These are phyloP conservation scores for Pascua sp. DNA, from an alignment of 1,284 basidiomycete genomes.

Conservation along the genomic window DNA sequence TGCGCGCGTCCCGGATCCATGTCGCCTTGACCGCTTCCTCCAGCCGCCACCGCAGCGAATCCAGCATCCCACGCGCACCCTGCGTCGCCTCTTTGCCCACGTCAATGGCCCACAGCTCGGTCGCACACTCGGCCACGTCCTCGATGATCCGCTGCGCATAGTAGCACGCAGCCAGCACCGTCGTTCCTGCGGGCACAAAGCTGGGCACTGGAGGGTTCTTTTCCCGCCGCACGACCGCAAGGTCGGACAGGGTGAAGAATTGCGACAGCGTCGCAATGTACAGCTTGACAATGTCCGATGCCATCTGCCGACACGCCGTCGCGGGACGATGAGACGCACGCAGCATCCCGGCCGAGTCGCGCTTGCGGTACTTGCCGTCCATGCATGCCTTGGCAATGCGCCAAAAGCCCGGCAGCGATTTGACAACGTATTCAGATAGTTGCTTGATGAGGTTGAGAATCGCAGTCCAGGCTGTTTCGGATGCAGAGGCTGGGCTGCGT, in stretches of 20 bases:
- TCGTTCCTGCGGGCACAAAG: conserved; percentile 70
- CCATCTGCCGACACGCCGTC: conserved; percentile 83
- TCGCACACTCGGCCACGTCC: conserved; percentile 80
- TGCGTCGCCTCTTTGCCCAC: conserved; percentile 69
- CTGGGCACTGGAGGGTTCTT: conserved; percentile 51
- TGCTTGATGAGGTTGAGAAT: conserved; percentile 61
- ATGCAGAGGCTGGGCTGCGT: conserved; percentile 21
- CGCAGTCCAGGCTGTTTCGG: conserved; percentile 72
- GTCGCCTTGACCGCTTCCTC: conserved; percentile 71
- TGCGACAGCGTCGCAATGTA: conserved; percentile 83
- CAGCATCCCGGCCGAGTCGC: conserved; percentile 31
- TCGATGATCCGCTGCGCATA: conserved; percentile 74
- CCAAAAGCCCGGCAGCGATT: conserved; percentile 86
- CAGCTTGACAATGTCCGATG: conserved; percentile 79
- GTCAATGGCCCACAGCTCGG: conserved; percentile 75
- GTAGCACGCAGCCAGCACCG: conserved; percentile 76
- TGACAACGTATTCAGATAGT: conserved; percentile 54
- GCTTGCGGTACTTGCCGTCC: conserved; percentile 81
- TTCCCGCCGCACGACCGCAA: conserved; percentile 55
- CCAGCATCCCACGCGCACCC: conserved; percentile 68
- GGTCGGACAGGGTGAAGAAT: conserved; percentile 84
- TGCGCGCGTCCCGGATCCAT: conserved; percentile 82
- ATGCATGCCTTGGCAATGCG: conserved; percentile 84
- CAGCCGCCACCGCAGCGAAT: conserved; percentile 83
- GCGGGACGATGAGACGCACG: conserved; percentile 59